Base-by-base conservation (phyloP, 257 asterid genomes). In the Nicotiana attenuata region DNA sequence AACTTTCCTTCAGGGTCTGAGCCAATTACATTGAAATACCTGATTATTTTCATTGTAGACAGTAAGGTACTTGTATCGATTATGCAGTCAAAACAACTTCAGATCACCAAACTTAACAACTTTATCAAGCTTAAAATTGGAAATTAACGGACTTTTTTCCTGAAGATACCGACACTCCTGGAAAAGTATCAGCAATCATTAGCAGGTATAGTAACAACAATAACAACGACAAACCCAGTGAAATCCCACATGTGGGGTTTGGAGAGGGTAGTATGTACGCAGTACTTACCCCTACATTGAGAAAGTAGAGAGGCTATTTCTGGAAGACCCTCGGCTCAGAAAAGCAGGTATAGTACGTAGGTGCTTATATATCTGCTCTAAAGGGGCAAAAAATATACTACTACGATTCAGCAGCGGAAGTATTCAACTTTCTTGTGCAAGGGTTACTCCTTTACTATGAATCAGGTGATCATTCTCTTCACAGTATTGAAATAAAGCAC, bases 21-120 rank as follows among this genome's bases (percentile, higher is more conserved):
- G 20, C 98, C 98, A 80, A 94, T 93, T 87, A 94, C 98, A 22
- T 94, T 94, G 89, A 94, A 94, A 90, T 94, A 94, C 90, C 98
- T 93, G 85, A 84, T 81, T 71, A 38, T 56, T 79, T 76, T 76
- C 20, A 84, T 68, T 61, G 3, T 10, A n/a, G 19, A 29, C 22
- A 31, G 31, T 29, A 16, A 47, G 56, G 24, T 20, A 13, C 15
- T 17, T 4, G 26, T 26, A 17, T 56, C 3, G 10, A 16, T 2
- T 16, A 56, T 56, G 63, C 63, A 56, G 63, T 56, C 63, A 6
- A 56, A 56, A 56, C 13, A 57, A 57, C 26, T 7, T 57, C 64
- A 7, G 8, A 57, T 19, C 26, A 57, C 24, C 63, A 57, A 19
- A 19, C 20, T 6, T 19, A 57, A 57, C 63, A 57, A 8, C 26